Evolutionary conservation across 2,329 filamentous ascomycete genomes (phyloP).

Genomic region (Calonectria honghensis): DNA sequence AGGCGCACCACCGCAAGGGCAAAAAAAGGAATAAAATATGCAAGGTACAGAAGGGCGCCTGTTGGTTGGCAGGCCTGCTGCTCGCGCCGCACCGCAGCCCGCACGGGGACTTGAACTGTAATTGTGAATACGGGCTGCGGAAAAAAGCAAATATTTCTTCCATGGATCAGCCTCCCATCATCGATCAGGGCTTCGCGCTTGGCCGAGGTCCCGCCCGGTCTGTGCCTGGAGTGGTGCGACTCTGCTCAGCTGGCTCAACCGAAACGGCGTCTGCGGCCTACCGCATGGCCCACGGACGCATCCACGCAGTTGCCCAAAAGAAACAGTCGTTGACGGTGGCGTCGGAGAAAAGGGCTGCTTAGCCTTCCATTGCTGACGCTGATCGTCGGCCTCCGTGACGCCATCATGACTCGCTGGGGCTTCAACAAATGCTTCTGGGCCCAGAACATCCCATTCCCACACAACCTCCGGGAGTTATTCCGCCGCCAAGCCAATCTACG

Average conservation of each 20-base stretch:
- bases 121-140: neutral
- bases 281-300: slow-evolving; percentile 6
- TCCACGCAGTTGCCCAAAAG: neutral
- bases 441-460: neutral
- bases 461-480: neutral
- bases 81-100: slow-evolving; percentile 18
- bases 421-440: neutral
- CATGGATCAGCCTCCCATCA: slow-evolving; percentile 32
- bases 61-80: slow-evolving; percentile 24
- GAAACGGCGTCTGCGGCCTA: neutral
- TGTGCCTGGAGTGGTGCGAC: slow-evolving; percentile 47
- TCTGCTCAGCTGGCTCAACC: neutral
- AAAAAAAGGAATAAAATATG: slow-evolving; percentile 8
- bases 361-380: neutral
- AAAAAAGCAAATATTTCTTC: slow-evolving; percentile 21
- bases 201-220: neutral
- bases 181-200: slow-evolving; percentile 20
- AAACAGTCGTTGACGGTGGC: neutral
- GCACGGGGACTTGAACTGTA: slow-evolving; percentile 6
- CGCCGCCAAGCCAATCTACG: slow-evolving; percentile 9
- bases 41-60: slow-evolving; percentile 36
- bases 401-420: slow-evolving; percentile 4
- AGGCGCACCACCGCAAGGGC: slow-evolving; percentile 24
- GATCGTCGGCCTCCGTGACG: neutral
- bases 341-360: neutral